phyloP scores from a whole-genome alignment of 257 asterid genomes.

The Verbascum thapsus region DNA sequence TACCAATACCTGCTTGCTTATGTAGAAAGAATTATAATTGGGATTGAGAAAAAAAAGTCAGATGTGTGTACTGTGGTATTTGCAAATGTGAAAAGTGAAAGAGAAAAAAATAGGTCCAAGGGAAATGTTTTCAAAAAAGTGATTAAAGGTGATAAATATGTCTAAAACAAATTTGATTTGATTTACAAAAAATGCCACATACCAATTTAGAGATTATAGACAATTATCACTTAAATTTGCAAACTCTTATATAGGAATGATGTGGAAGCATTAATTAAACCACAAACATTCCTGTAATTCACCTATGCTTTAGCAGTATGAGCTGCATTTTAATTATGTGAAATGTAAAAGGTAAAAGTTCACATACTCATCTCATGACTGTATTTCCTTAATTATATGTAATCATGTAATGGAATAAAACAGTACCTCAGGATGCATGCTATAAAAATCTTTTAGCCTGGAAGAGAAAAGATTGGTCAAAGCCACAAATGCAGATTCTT shows the following conservation, averaged over 20 bases:
- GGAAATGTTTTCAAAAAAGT: too few relatives aligned
- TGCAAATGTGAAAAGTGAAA: too few relatives aligned
- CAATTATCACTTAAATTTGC: too few relatives aligned
- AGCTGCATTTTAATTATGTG: neutral
- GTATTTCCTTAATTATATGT: constrained; percentile 6
- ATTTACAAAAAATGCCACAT: too few relatives aligned
- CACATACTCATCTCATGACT: neutral
- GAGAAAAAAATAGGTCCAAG: too few relatives aligned
- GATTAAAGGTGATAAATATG: too few relatives aligned
- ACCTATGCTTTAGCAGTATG: constrained; percentile 15
- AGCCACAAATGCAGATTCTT: constrained; percentile 59
- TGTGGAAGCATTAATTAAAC: neutral
- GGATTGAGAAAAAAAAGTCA: too few relatives aligned
- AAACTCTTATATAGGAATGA: neutral
- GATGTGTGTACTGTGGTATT: too few relatives aligned
- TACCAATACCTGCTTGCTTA: too few relatives aligned
- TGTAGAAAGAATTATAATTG: too few relatives aligned
- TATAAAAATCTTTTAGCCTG: constrained; percentile 51
- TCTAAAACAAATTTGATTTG: too few relatives aligned
- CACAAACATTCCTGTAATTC: neutral
- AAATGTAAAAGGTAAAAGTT: neutral
- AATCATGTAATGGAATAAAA: constrained; percentile 21
- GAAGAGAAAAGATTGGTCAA: constrained; percentile 66
- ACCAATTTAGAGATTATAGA: too few relatives aligned
- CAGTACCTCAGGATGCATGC: constrained; percentile 64